phyloP scores from a whole-genome alignment of 768 basidiomycete species.

The Suillus variegatus region DNA sequence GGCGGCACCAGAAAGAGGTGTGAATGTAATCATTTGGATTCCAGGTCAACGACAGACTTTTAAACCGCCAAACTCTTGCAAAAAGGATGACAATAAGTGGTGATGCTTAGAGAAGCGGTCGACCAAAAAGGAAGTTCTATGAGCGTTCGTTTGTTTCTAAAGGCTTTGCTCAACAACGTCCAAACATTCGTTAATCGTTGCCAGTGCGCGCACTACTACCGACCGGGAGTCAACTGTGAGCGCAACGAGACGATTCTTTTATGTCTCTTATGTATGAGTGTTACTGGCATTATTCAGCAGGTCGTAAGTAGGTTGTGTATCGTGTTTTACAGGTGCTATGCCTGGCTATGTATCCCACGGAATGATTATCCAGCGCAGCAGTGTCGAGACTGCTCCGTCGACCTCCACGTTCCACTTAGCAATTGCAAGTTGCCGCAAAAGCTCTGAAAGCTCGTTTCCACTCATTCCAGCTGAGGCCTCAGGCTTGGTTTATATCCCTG shows the following conservation, averaged over 20 bases:
- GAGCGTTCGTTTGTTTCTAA: conserved; percentile 14
- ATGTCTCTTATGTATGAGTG: background rate
- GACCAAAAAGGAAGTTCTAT: background rate
- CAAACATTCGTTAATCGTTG: background rate
- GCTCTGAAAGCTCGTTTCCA: background rate
- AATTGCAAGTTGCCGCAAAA: background rate
- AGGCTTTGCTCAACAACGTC: conserved; percentile 6
- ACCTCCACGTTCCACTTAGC: background rate
- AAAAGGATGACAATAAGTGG: background rate
- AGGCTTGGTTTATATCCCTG: background rate
- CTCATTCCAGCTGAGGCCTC: background rate
- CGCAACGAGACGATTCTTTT: background rate
- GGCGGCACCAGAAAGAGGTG: conserved; percentile 85
- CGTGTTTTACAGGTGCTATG: background rate
- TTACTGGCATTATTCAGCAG: background rate
- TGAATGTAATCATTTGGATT: conserved; percentile 88
- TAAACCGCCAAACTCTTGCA: background rate
- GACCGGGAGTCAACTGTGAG: no score
- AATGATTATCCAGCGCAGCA: background rate
- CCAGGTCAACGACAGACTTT: background rate
- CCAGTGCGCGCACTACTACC: background rate
- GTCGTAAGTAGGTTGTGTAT: background rate
- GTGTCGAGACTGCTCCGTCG: background rate
- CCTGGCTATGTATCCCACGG: background rate
- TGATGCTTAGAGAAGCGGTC: background rate